phyloP scores from a whole-genome alignment of 257 asterid species.

The Anisodus acutangulus region DNA sequence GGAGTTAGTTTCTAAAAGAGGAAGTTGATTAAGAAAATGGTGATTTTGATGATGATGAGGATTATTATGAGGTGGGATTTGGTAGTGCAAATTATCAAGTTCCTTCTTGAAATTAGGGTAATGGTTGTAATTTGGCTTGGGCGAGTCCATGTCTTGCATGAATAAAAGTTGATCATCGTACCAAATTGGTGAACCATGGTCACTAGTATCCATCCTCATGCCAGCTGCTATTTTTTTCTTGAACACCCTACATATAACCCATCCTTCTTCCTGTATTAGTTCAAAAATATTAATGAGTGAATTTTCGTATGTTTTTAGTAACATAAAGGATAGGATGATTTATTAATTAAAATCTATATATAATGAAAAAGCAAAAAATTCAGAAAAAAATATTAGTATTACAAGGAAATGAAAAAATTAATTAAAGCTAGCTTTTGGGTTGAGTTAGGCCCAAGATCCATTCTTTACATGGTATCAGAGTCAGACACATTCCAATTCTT shows the following conservation, averaged over 20 bases:
- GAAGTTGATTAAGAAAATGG: slow-evolving; percentile 72
- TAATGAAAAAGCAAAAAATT: background rate
- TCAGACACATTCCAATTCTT: too few relatives aligned
- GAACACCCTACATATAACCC: slow-evolving; percentile 94
- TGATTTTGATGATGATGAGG: slow-evolving; percentile 40
- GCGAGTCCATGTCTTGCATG: slow-evolving; percentile 77
- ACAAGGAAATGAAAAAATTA: too few relatives aligned
- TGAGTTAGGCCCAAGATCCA: too few relatives aligned
- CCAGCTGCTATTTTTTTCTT: slow-evolving; percentile 64
- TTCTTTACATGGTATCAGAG: too few relatives aligned
- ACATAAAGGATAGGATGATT: too few relatives aligned
- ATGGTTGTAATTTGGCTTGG: slow-evolving; percentile 50
- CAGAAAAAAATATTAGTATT: background rate
- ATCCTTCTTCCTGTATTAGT: slow-evolving; percentile 86
- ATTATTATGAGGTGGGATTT: slow-evolving; percentile 37
- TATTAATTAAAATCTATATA: too few relatives aligned
- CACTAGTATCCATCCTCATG: slow-evolving; percentile 55
- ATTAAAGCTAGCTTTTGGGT: too few relatives aligned
- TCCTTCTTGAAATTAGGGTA: slow-evolving; percentile 57
- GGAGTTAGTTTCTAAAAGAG: slow-evolving; percentile 60
- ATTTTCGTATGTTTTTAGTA: background rate
- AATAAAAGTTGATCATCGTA: slow-evolving; percentile 82
- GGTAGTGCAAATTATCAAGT: slow-evolving; percentile 49
- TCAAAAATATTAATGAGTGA: background rate
- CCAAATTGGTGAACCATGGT: slow-evolving; percentile 85